Evolutionary conservation across 163 green algal genomes (phyloP).

Genomic region (Prototheca wickerhamii): DNA sequence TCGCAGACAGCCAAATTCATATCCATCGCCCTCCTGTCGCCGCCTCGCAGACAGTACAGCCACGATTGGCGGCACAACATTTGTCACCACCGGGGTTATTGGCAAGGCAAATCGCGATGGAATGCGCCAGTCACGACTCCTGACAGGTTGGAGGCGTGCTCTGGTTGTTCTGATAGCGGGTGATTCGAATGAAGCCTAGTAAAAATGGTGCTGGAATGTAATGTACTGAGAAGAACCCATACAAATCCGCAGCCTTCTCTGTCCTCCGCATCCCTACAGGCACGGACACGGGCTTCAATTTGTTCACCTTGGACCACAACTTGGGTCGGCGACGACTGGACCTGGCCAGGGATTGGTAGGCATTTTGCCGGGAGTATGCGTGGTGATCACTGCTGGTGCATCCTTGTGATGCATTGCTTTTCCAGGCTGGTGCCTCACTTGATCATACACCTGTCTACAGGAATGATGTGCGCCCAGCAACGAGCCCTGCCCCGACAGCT

Average conservation of each 20-base stretch:
- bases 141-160: conserved; percentile 24
- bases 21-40: too few relatives aligned
- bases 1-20: too few relatives aligned
- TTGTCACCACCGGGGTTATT: conserved; percentile 71
- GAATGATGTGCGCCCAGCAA: neutral
- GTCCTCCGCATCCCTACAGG: too few relatives aligned
- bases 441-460: neutral
- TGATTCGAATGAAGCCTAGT: neutral
- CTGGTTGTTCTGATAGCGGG: neutral
- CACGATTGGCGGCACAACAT: conserved; percentile 31
- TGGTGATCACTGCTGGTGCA: neutral
- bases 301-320: neutral
- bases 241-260: too few relatives aligned
- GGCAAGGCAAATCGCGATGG: conserved; percentile 64
- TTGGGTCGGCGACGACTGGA: too few relatives aligned
- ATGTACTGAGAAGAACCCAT: too few relatives aligned
- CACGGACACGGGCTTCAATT: too few relatives aligned
- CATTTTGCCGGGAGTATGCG: neutral
- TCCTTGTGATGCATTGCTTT: neutral
- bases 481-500: neutral
- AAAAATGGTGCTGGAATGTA: too few relatives aligned
- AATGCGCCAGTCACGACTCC: conserved; percentile 34
- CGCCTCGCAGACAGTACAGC: conserved; percentile 39
- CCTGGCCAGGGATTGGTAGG: too few relatives aligned
- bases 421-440: neutral